A percentile compares a stretch with the other conserved stretches of the same genome.
These are phyloP conservation scores for Acrocalymma vagum DNA, from an alignment of 2,329 filamentous ascomycete species.

Conservation along the genomic window DNA sequence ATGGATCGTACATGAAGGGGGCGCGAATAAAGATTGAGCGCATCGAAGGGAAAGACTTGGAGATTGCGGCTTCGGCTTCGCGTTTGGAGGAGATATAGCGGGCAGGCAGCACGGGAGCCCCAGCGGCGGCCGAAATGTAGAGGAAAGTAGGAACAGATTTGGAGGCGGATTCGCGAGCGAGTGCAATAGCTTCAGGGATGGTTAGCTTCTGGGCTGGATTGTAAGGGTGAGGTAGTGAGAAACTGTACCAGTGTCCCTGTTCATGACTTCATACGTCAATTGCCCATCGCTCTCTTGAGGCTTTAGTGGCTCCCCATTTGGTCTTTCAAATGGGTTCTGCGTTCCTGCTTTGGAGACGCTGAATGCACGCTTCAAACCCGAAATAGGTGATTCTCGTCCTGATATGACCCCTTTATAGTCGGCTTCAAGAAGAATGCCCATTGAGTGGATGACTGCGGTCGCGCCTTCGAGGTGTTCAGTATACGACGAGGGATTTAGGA, in stretches of 20 bases:
- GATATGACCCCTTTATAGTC: constrained; percentile 95
- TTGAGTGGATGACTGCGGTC: constrained; percentile 88
- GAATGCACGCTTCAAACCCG: constrained; percentile 82
- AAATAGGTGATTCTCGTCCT: constrained; percentile 82
- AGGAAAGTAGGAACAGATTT: constrained; percentile 75
- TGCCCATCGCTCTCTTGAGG: constrained; percentile 75
- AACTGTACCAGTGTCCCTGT: constrained; percentile 74
- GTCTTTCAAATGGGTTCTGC: constrained; percentile 74
- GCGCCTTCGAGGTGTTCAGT: constrained; percentile 77
- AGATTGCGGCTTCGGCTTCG: constrained; percentile 83
- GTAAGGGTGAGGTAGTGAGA: background rate
- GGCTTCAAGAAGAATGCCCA: constrained; percentile 95
- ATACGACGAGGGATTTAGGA: constrained; percentile 85
- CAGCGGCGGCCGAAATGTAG: constrained; percentile 88
- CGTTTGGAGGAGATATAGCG: constrained; percentile 93
- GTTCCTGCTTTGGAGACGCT: constrained; percentile 68
- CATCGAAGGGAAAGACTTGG: constrained; percentile 75
- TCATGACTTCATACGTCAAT: constrained; percentile 97
- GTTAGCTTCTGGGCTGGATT: too few species aligned
- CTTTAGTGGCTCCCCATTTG: constrained; percentile 65
- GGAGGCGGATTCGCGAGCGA: constrained; percentile 78
- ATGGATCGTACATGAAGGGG: constrained; percentile 88
- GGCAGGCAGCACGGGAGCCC: constrained; percentile 81
- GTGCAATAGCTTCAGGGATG: constrained; percentile 68
- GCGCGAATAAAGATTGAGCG: constrained; percentile 84